phyloP scores from a whole-genome alignment of 2,329 filamentous ascomycete species.

The Xylariaceae sp. region DNA sequence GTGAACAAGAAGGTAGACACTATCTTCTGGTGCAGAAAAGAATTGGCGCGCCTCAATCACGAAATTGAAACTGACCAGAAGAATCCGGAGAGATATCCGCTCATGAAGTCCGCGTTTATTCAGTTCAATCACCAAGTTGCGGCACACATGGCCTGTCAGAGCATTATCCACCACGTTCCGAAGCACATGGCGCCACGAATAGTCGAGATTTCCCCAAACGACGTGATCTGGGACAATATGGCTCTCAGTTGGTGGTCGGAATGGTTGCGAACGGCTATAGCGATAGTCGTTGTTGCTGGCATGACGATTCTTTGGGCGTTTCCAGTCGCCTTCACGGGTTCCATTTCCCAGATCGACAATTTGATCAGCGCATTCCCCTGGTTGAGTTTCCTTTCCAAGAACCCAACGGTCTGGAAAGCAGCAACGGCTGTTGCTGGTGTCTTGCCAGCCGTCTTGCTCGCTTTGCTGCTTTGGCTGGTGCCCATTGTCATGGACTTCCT shows the following conservation, averaged over 20 bases:
- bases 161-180: slow-evolving; percentile 82
- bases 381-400: slow-evolving; percentile 62
- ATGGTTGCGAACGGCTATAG: slow-evolving; percentile 65
- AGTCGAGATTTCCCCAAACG: slow-evolving; percentile 88
- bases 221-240: slow-evolving; percentile 97
- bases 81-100: slow-evolving; percentile 75
- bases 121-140: slow-evolving; percentile 98
- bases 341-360: slow-evolving; percentile 69
- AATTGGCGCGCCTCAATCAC: slow-evolving; percentile 80
- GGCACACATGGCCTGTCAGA: slow-evolving; percentile 96
- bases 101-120: slow-evolving; percentile 96
- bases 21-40: slow-evolving; percentile 83
- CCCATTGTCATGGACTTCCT: slow-evolving; percentile 73
- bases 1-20: slow-evolving; percentile 89
- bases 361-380: slow-evolving; percentile 62
- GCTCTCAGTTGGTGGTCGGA: slow-evolving; percentile 90
- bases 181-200: slow-evolving; percentile 88
- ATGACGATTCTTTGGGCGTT: slow-evolving; percentile 89
- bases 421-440: slow-evolving; percentile 71
- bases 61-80: slow-evolving; percentile 90
- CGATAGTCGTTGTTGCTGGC: slow-evolving; percentile 59
- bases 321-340: slow-evolving; percentile 81
- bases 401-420: slow-evolving; percentile 56
- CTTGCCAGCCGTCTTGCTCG: slow-evolving; percentile 70
- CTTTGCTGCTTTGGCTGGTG: slow-evolving; percentile 71